Conservation (phyloP, 192 early-diverging fungal genomes). For the Coemansia sp. region DNA sequence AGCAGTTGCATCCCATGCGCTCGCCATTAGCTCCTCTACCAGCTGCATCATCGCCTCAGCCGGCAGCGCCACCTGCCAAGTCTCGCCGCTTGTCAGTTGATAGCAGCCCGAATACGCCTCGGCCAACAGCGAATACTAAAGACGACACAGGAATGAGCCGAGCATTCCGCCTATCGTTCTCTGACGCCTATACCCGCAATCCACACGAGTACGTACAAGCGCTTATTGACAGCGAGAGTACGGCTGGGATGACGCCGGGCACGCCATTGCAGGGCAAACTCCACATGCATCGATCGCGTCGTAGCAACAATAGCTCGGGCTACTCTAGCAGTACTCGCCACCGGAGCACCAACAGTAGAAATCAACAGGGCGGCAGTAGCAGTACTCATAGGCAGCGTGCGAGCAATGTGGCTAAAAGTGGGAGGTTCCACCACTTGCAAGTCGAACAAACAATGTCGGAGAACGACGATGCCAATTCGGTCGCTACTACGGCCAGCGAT, state of each 20-base stretch:
- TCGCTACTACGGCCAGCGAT: conserved; percentile 40
- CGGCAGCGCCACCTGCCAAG: conserved; percentile 17
- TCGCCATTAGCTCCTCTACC: conserved; percentile 30
- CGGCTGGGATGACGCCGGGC: conserved; percentile 8
- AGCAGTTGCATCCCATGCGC: conserved; percentile 51
- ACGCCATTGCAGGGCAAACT: conserved; percentile 9
- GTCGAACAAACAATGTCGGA: conserved; percentile 49
- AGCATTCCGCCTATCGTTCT: conserved; percentile 52
- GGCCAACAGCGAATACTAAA: not conserved
- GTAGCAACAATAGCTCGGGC: conserved; percentile 13
- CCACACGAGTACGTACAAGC: conserved; percentile 54
- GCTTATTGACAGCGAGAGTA: conserved; percentile 34
- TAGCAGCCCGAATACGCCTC: conserved; percentile 10
- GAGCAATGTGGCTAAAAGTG: conserved; percentile 8
- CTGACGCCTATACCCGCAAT: conserved; percentile 48
- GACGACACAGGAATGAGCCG: conserved; percentile 16
- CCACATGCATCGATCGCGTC: conserved; percentile 25
- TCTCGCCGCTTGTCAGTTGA: conserved; percentile 41
- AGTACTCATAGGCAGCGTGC: conserved; percentile 17
- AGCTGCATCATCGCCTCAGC: not conserved
- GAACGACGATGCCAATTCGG: conserved; percentile 46
- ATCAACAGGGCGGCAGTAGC: conserved; percentile 3
- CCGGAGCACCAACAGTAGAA: not conserved
- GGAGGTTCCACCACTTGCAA: conserved; percentile 51
- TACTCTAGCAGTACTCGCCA: conserved; percentile 2